Evolutionary conservation across 495 filamentous ascomycete genomes (phyloP).

Genomic region (Daldinia caldariorum): DNA sequence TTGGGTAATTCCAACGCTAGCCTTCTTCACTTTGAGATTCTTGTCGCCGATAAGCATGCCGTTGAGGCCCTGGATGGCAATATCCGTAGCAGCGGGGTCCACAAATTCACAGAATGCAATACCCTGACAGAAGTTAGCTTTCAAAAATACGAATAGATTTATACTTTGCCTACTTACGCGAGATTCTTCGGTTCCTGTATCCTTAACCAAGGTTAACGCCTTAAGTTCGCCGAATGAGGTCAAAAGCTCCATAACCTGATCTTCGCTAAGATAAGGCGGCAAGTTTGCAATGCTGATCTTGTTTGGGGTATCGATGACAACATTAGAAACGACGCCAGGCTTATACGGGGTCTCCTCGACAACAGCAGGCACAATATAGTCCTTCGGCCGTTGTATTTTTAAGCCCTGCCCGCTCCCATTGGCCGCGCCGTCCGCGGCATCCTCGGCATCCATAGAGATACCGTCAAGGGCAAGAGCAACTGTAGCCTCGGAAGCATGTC

Average conservation of each 20-base stretch:
- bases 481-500: slow-evolving; percentile 84
- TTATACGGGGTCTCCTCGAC: slow-evolving; percentile 80
- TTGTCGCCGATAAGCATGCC: slow-evolving; percentile 91
- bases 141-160: not conserved
- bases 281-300: slow-evolving; percentile 95
- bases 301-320: slow-evolving; percentile 90
- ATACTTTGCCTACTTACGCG: slow-evolving; percentile 68
- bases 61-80: slow-evolving; percentile 91
- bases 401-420: slow-evolving; percentile 71
- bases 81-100: slow-evolving; percentile 78
- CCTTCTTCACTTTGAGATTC: slow-evolving; percentile 83
- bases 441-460: slow-evolving; percentile 82
- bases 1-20: slow-evolving; percentile 92
- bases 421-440: slow-evolving; percentile 63
- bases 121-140: slow-evolving; percentile 65
- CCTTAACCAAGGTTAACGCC: slow-evolving; percentile 90
- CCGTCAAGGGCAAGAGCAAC: slow-evolving; percentile 91
- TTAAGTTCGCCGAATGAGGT: slow-evolving; percentile 92
- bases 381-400: slow-evolving; percentile 88
- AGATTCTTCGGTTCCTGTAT: slow-evolving; percentile 84
- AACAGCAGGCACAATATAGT: slow-evolving; percentile 92
- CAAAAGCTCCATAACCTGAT: slow-evolving; percentile 89
- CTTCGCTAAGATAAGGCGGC: slow-evolving; percentile 84
- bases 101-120: slow-evolving; percentile 97
- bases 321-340: slow-evolving; percentile 78